A percentile compares a stretch with the other conserved stretches of the same genome.
Evolutionary conservation across 352 stramenopile genomes (phyloP).

Genomic region (Globisporangium emineosum): DNA sequence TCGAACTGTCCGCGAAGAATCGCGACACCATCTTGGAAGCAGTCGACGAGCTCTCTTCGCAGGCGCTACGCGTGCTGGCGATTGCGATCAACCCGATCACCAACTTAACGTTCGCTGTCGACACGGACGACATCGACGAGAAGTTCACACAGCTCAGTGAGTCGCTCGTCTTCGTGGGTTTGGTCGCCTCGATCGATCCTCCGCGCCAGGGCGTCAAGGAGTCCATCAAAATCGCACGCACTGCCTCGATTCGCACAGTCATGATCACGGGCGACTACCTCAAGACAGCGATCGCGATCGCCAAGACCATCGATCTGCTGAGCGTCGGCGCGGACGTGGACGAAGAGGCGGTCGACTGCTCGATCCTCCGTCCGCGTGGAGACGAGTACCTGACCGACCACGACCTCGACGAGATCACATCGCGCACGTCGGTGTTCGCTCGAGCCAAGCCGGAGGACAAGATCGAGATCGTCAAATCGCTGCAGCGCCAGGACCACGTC

Average conservation of each 20-base stretch:
- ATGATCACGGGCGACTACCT: slow-evolving; percentile 92
- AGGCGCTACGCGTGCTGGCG: slow-evolving; percentile 65
- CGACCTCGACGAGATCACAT: slow-evolving; percentile 18
- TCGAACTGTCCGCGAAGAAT: slow-evolving; percentile 17
- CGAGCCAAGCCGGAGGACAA: slow-evolving; percentile 15
- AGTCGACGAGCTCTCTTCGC: slow-evolving; percentile 31
- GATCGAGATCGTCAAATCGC: slow-evolving; percentile 16
- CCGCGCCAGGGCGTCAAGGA: slow-evolving; percentile 33
- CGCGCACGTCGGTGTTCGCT: slow-evolving; percentile 8
- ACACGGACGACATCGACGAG: slow-evolving; percentile 27
- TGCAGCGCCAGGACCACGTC: slow-evolving; percentile 16
- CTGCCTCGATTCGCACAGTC: slow-evolving; percentile 41
- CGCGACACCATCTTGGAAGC: slow-evolving; percentile 26
- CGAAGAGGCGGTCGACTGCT: slow-evolving; percentile 14
- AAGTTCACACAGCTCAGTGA: slow-evolving; percentile 31
- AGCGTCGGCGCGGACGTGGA: slow-evolving; percentile 14
- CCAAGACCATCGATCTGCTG: slow-evolving; percentile 82
- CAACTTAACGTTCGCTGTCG: slow-evolving; percentile 14
- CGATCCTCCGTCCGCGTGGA: slow-evolving; percentile 9
- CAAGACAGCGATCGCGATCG: slow-evolving; percentile 90
- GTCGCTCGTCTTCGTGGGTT: slow-evolving; percentile 80
- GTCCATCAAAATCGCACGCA: slow-evolving; percentile 31
- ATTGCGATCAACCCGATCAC: slow-evolving; percentile 55
- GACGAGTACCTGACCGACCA: slow-evolving; percentile 14
- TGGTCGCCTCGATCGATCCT: slow-evolving; percentile 83